Evolutionary conservation across 2,329 filamentous ascomycete species (phyloP).

Genomic region (Trichoderma asperellum): DNA sequence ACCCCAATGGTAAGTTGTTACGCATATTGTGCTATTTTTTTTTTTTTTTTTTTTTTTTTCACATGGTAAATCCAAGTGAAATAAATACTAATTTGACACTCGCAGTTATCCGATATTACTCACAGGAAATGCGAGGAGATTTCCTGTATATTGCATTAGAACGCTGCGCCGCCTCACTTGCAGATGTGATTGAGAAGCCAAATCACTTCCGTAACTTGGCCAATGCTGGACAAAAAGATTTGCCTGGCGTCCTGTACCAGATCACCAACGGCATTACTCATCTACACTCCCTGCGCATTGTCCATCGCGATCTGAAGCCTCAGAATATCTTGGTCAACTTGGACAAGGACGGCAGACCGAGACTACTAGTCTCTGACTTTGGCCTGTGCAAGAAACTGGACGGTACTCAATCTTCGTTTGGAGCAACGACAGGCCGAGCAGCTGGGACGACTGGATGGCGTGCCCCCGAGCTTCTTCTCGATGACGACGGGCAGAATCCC

Average conservation of each 20-base stretch:
- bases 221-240: slow-evolving; percentile 71
- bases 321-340: slow-evolving; percentile 92
- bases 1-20: slow-evolving; percentile 70
- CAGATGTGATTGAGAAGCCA: slow-evolving; percentile 84
- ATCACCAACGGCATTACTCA: slow-evolving; percentile 88
- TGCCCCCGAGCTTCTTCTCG: slow-evolving; percentile 86
- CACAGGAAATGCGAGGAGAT: slow-evolving; percentile 82
- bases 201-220: slow-evolving; percentile 69
- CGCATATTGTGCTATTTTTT: neutral
- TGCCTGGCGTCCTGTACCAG: slow-evolving; percentile 81
- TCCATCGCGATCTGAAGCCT: slow-evolving; percentile 95
- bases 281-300: slow-evolving; percentile 88
- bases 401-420: slow-evolving; percentile 90
- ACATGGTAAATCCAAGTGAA: too few species aligned
- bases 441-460: slow-evolving; percentile 96
- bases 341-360: slow-evolving; percentile 69
- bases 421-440: slow-evolving; percentile 90
- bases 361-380: slow-evolving; percentile 96
- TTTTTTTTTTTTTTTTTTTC: too few species aligned
- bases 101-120: slow-evolving; percentile 89
- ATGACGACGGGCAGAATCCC: slow-evolving; percentile 67
- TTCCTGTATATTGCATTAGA: slow-evolving; percentile 97
- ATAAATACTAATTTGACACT: neutral
- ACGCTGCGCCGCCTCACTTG: slow-evolving; percentile 88
- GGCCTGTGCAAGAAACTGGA: slow-evolving; percentile 97